A percentile compares a stretch with the other conserved stretches of the same genome.
Evolutionary conservation across 2,329 filamentous ascomycete genomes (phyloP).

Genomic region (Diaporthe vexans): DNA sequence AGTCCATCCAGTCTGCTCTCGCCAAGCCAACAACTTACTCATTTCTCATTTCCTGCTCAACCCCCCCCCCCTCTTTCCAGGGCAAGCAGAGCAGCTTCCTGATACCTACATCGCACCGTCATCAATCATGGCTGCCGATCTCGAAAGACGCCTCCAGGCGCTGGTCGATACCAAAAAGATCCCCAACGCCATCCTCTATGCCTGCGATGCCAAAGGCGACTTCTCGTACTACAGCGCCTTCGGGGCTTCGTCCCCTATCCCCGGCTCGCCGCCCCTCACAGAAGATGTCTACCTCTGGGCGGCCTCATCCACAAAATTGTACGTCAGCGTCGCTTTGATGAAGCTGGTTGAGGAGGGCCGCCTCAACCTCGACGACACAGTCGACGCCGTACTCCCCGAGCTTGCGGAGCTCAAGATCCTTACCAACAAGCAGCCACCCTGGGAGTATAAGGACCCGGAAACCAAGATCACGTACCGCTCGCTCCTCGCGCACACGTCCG

Average conservation of each 20-base stretch:
- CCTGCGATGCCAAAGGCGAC: slow-evolving; percentile 53
- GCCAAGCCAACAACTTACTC: neutral
- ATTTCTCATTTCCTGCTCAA: neutral
- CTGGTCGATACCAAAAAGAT: slow-evolving; percentile 60
- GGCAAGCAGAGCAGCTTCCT: neutral
- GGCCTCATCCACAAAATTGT: slow-evolving; percentile 58
- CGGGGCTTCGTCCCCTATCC: slow-evolving; percentile 57
- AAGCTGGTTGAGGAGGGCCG: slow-evolving; percentile 68
- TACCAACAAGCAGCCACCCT: slow-evolving; percentile 53
- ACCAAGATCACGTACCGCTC: slow-evolving; percentile 63
- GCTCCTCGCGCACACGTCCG: slow-evolving; percentile 66
- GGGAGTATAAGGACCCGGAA: slow-evolving; percentile 31
- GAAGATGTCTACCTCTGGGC: slow-evolving; percentile 55
- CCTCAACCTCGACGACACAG: slow-evolving; percentile 60
- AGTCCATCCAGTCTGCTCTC: neutral
- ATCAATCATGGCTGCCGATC: slow-evolving; percentile 43
- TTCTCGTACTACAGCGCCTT: slow-evolving; percentile 58
- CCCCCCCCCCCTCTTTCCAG: too few relatives aligned
- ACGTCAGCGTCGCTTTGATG: slow-evolving; percentile 66
- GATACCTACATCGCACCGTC: neutral
- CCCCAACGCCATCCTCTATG: slow-evolving; percentile 59
- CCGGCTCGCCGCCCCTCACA: slow-evolving; percentile 53
- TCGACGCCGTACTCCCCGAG: slow-evolving; percentile 61
- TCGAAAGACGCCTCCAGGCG: slow-evolving; percentile 55
- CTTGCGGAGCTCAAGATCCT: slow-evolving; percentile 63